Base-by-base conservation (phyloP, 2,329 filamentous ascomycete genomes). In the Coniella vitis region DNA sequence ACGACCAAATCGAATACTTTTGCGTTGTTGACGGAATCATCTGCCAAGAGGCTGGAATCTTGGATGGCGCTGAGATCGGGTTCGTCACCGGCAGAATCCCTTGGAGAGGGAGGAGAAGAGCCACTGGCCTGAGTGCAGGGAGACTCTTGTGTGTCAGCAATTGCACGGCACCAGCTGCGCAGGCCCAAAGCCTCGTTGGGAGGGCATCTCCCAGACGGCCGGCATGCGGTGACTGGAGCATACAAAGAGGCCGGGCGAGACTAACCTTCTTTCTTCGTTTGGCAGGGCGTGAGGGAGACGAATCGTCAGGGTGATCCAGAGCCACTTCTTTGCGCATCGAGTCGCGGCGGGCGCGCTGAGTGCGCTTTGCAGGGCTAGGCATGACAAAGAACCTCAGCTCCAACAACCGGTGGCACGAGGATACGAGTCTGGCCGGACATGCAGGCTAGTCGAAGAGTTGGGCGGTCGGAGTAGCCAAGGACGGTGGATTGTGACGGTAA, bases 211-310 rank as follows among this genome's bases (percentile, higher is more conserved):
- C 19, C 22, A n/a, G n/a, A n/a, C n/a, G n/a, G n/a, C n/a, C n/a
- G n/a, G n/a, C 25, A n/a, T n/a, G 9, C 7, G n/a, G 43, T 16
- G 59, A 42, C 45, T 53, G 45, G 53, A 37, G 22, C 51, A 21
- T 4, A 20, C 36, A 48, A 38, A 17, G 5, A n/a, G 17, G 34
- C 56, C 48, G 34, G 13, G 22, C 1, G 38, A 17, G 4, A 56
- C 63, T 41, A 64, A 79, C 78, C 73, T 78, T 80, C 69, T 75
- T 83, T 66, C 80, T 76, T 60, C 80, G 78, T 69, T 84, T 84
- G 10, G 73, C 68, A n/a, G 80, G 79, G 47, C 79, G 74, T 51
- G 73, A 76, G 13, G 80, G 79, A 4, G 80, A 83, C 21, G 79
- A 78, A 40, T 74, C 70, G 38, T 76, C 71, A 43, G 55, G 57